These are phyloP conservation scores for Umbelopsis sp. DNA, from an alignment of 192 early-diverging fungal species.

Conservation along the genomic window DNA sequence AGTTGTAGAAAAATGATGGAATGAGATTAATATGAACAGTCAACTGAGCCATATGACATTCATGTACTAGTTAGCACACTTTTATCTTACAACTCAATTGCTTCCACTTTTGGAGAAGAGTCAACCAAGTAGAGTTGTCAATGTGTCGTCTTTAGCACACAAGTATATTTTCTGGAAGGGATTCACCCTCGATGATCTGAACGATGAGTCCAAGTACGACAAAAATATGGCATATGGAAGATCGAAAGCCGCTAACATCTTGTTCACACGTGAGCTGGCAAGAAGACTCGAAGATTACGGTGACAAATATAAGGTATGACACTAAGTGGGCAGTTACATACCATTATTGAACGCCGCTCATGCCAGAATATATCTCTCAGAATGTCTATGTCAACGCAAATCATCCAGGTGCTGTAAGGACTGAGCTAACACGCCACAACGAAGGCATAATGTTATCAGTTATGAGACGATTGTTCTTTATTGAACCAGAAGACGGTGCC, in stretches of 20 bases:
- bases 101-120: constrained; percentile 14
- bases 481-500: constrained; percentile 40
- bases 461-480: constrained; percentile 1
- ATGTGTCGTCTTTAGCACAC: background rate
- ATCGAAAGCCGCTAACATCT: background rate
- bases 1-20: constrained; percentile 18
- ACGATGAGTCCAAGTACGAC: background rate
- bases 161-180: background rate
- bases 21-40: background rate
- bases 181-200: background rate
- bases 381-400: background rate
- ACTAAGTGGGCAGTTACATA: no score
- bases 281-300: background rate
- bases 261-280: background rate
- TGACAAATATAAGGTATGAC: background rate
- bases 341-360: no score
- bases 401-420: constrained; percentile 1
- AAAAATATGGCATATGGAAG: background rate
- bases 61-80: constrained; percentile 11
- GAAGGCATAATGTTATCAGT: background rate
- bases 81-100: constrained; percentile 12
- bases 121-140: constrained; percentile 6
- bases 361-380: background rate
- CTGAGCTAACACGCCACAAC: background rate
- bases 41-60: background rate